phyloP scores from a whole-genome alignment of 306 rosid genomes.

The Fragaria iinumae region DNA sequence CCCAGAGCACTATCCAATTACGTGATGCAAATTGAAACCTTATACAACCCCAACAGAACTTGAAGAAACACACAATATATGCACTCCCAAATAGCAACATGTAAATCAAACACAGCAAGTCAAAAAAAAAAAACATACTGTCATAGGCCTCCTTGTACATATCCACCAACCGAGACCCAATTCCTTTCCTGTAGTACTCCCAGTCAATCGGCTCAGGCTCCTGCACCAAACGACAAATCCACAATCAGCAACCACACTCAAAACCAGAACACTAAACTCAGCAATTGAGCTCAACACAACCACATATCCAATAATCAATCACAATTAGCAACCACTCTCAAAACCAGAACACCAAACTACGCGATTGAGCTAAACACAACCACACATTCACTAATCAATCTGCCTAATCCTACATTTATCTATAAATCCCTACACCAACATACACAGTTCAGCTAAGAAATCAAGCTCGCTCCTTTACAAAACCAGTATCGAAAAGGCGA shows the following conservation, averaged over 20 bases:
- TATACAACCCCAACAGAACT: background rate
- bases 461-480: background rate
- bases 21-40: background rate
- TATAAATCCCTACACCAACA: background rate
- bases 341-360: background rate
- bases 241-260: constrained; percentile 7
- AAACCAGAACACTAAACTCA: background rate
- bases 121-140: constrained; percentile 51
- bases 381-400: background rate
- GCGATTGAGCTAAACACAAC: background rate
- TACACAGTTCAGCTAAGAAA: background rate
- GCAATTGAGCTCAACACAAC: background rate
- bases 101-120: constrained; percentile 1
- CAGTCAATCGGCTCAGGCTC: constrained; percentile 98
- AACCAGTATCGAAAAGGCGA: background rate
- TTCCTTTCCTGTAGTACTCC: constrained; percentile 94
- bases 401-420: background rate
- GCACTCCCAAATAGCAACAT: background rate
- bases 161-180: constrained; percentile 92
- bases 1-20: constrained; percentile 8
- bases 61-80: background rate
- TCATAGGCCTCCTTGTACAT: constrained; percentile 97
- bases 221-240: constrained; percentile 39
- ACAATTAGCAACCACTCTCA: background rate
- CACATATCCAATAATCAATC: background rate